Evolutionary conservation across 73 alveolate genomes (phyloP).

Genomic region (Blepharisma japonicum): DNA sequence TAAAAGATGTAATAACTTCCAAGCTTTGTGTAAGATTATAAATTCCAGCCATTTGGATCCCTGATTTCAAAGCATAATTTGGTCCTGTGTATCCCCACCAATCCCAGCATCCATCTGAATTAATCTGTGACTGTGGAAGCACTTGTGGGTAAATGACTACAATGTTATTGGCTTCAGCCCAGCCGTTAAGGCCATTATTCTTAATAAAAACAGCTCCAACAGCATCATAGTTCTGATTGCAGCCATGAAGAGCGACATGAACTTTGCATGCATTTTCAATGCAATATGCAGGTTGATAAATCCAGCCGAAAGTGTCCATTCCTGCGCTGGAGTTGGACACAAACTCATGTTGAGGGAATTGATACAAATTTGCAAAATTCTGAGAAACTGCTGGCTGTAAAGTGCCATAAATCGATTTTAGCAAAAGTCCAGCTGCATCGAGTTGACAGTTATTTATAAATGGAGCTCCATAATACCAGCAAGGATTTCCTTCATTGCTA

Average conservation of each 20-base stretch:
- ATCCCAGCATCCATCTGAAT: conserved; percentile 58
- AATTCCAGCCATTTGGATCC: conserved; percentile 34
- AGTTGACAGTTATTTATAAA: conserved; percentile 43
- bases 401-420: neutral
- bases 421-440: conserved; percentile 36
- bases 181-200: conserved; percentile 42
- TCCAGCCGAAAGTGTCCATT: conserved; percentile 29
- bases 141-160: conserved; percentile 50
- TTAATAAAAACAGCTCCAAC: conserved; percentile 39
- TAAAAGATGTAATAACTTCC: too few species aligned
- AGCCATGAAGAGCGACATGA: conserved; percentile 57
- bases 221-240: conserved; percentile 36
- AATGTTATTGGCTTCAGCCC: conserved; percentile 54
- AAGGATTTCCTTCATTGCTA: conserved; percentile 36
- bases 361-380: neutral
- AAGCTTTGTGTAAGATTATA: conserved; percentile 10
- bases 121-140: conserved; percentile 12
- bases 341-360: conserved; percentile 32
- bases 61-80: conserved; percentile 34
- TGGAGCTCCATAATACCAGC: conserved; percentile 42
- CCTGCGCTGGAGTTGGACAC: conserved; percentile 21
- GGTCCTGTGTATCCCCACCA: conserved; percentile 50
- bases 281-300: conserved; percentile 57
- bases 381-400: conserved; percentile 28
- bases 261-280: conserved; percentile 32